Evolutionary conservation across 1,284 basidiomycete genomes (phyloP).

Genomic region (Ceratobasidium sp.): DNA sequence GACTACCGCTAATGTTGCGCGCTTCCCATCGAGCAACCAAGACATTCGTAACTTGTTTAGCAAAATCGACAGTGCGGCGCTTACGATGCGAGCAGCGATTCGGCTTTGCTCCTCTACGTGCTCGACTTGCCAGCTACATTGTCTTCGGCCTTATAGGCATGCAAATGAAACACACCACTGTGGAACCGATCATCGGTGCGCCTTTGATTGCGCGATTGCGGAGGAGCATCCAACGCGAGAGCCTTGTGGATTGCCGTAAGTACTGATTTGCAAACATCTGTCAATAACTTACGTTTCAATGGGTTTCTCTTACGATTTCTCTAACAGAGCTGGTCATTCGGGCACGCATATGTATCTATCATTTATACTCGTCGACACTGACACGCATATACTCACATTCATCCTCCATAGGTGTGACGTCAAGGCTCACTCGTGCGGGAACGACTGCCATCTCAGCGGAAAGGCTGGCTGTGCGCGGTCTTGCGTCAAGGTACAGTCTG

Average conservation of each 20-base stretch:
- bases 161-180: constrained; percentile 59
- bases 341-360: not conserved
- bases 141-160: constrained; percentile 60
- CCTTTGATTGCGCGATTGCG: constrained; percentile 58
- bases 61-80: constrained; percentile 57
- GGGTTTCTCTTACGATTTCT: no score
- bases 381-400: not conserved
- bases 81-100: constrained; percentile 58
- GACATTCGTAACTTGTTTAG: constrained; percentile 62
- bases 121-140: constrained; percentile 60
- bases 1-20: constrained; percentile 61
- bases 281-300: no score
- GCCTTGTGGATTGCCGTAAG: no score
- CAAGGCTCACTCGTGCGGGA: constrained; percentile 49
- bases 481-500: constrained; percentile 47
- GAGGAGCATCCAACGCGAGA: constrained; percentile 51
- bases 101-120: constrained; percentile 64
- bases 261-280: no score
- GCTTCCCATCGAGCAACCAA: constrained; percentile 60
- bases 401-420: constrained; percentile 57
- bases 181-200: constrained; percentile 56
- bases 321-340: no score
- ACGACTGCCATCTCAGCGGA: constrained; percentile 57
- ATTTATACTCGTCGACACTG: constrained; percentile 3
- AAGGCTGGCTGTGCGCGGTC: constrained; percentile 62